These are phyloP conservation scores for Solanum peruvianum DNA, from an alignment of 257 asterid species.

Conservation along the genomic window DNA sequence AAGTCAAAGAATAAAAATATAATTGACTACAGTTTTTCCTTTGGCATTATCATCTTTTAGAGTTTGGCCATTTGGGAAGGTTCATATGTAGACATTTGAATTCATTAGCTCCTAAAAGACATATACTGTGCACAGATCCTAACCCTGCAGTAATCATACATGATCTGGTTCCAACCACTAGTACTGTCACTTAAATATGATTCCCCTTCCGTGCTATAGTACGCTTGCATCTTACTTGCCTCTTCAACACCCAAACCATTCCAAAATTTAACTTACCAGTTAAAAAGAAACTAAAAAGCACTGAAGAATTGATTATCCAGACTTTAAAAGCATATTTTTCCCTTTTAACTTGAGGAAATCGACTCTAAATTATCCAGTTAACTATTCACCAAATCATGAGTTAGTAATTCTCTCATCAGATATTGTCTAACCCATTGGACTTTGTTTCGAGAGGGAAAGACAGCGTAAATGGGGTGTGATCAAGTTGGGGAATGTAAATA, in stretches of 20 bases:
- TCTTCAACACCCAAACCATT: not conserved
- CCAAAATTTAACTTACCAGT: not conserved
- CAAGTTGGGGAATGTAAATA: not conserved
- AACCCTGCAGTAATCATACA: not conserved
- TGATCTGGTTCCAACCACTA: not conserved
- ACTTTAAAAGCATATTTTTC: not conserved
- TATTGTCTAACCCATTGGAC: not conserved
- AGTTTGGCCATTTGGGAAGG: not conserved
- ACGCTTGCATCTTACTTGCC: not conserved
- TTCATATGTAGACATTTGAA: not conserved
- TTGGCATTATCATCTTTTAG: not conserved
- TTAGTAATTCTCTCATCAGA: not conserved
- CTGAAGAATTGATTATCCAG: not conserved
- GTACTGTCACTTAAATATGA: not conserved
- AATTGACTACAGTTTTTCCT: not conserved
- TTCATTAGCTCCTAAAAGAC: not conserved
- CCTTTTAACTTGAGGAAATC: not conserved
- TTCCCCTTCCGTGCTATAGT: not conserved
- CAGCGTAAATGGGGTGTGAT: not conserved
- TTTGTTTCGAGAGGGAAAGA: not conserved
- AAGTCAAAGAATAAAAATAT: not conserved
- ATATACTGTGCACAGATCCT: not conserved
- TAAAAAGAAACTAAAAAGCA: not conserved
- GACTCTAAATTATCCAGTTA: not conserved
- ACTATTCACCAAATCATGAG: not conserved